Evolutionary conservation across 148 eudicot genomes (phyloP), one percentile per base, ranked within the genome.

Genomic region (Cornus florida): DNA sequence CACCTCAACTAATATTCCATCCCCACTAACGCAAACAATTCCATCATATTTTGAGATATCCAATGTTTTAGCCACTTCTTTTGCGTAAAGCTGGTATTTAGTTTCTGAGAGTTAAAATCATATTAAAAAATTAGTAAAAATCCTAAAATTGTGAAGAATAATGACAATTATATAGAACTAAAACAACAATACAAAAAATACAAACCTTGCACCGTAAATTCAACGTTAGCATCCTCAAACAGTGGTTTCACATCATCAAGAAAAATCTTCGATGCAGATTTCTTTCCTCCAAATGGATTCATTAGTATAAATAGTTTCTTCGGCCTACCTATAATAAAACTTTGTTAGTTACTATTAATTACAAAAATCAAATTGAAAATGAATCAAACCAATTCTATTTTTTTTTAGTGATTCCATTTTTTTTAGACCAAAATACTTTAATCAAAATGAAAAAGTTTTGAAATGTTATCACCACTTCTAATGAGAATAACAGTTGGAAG

Each of bases 1-100:
- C 78, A 95, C 98, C 97, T 95, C 98, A 78, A 91, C 99, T 73
- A 95, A 81, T 74, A 90, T 78, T 72, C 98, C 98, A 85, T 95
- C 99, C 53, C 99, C 99, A 74, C 99, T 92, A 70, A 95, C 95
- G 81, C 99, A 95, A 83, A 93, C 88, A 75, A 95, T 78, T 53
- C 99, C 99, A 80, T 95, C 99, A 83, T 89, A 93, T 82, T 85
- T 83, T 23, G 87, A 77, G 66, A 95, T 90, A 84, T 95, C 99
- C 82, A 95, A 81, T 48, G 82, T 78, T 68, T 67, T 80, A 73
- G 86, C 97, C 75, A 93, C 82, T 85, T 95, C 95, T 85, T 93
- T 92, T 4, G 99, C 98, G 71, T 95, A 92, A 39, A 92, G 95
- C 84, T 86, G 98, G 79, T 88, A 73, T 82, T 85, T 77, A 33